phyloP scores from a whole-genome alignment of 2,329 filamentous ascomycete genomes.

The Neonectria punicea region DNA sequence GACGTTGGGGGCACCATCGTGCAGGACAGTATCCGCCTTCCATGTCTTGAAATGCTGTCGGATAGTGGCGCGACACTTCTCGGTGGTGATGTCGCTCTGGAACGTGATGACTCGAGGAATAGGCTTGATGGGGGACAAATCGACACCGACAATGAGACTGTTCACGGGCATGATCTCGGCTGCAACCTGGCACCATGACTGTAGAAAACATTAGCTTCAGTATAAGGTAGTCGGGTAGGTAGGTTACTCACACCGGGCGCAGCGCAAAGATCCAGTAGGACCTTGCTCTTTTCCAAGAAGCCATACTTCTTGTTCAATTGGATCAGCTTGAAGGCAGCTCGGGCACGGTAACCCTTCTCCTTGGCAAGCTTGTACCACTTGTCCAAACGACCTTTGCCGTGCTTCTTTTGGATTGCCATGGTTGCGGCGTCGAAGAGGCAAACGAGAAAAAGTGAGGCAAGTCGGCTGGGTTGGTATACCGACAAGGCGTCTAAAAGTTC shows the following conservation, averaged over 20 bases:
- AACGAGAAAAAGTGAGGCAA: conserved; percentile 9
- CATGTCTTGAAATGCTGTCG: conserved; percentile 91
- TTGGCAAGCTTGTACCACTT: conserved; percentile 99
- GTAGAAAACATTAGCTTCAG: conserved; percentile 42
- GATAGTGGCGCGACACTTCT: conserved; percentile 93
- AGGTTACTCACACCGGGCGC: conserved; percentile 79
- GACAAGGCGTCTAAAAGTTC: conserved; percentile 27
- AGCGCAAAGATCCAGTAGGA: conserved; percentile 96
- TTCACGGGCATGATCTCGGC: conserved; percentile 93
- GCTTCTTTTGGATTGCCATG: conserved; percentile 99
- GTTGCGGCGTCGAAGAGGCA: conserved; percentile 24
- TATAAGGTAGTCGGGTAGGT: background rate
- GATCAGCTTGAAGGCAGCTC: conserved; percentile 97
- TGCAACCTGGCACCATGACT: conserved; percentile 97
- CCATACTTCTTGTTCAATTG: conserved; percentile 99
- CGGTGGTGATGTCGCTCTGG: conserved; percentile 97
- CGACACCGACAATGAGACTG: conserved; percentile 92
- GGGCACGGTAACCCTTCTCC: conserved; percentile 95
- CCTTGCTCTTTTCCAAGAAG: conserved; percentile 96
- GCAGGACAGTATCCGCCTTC: conserved; percentile 95
- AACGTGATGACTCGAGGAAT: conserved; percentile 95
- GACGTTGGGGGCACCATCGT: conserved; percentile 97
- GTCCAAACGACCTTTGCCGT: conserved; percentile 97
- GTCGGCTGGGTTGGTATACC: conserved; percentile 15
- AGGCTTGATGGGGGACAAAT: conserved; percentile 93